These are phyloP conservation scores for Crithidia mellificae DNA, from an alignment of 208 protist species.

Conservation along the genomic window DNA sequence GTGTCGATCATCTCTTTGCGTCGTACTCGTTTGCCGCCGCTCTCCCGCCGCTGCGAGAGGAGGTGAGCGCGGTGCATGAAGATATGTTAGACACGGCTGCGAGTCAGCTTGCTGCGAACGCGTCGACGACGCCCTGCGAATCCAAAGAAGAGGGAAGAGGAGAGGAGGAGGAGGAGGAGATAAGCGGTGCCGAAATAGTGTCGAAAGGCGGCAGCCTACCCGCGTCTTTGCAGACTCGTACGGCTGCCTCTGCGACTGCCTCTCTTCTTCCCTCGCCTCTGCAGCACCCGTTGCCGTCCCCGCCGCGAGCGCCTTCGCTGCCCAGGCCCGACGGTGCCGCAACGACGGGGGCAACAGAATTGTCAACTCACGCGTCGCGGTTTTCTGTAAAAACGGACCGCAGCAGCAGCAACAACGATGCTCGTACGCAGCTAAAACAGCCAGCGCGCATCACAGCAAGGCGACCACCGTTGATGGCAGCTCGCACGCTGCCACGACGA, in stretches of 20 bases:
- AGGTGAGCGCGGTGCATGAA: conserved; percentile 1
- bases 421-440: conserved; percentile 1
- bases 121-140: not conserved
- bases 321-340: too few relatives aligned
- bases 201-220: not conserved
- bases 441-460: not conserved
- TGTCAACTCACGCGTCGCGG: too few relatives aligned
- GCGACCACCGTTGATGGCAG: conserved; percentile 13
- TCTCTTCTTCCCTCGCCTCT: not conserved
- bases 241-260: not conserved
- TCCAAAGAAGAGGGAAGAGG: not conserved
- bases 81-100: not conserved
- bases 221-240: not conserved
- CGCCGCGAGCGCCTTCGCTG: not conserved
- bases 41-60: conserved; percentile 3
- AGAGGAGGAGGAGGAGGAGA: not conserved
- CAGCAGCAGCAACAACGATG: not conserved
- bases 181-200: not conserved
- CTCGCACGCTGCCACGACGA: conserved; percentile 6
- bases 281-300: not conserved
- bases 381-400: too few relatives aligned
- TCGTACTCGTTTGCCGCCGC: conserved; percentile 21
- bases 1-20: conserved; percentile 6
- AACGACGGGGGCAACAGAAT: too few relatives aligned
- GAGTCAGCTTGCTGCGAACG: not conserved